Conservation (phyloP, 352 stramenopile species). For the Hyaloperonospora brassicae region DNA sequence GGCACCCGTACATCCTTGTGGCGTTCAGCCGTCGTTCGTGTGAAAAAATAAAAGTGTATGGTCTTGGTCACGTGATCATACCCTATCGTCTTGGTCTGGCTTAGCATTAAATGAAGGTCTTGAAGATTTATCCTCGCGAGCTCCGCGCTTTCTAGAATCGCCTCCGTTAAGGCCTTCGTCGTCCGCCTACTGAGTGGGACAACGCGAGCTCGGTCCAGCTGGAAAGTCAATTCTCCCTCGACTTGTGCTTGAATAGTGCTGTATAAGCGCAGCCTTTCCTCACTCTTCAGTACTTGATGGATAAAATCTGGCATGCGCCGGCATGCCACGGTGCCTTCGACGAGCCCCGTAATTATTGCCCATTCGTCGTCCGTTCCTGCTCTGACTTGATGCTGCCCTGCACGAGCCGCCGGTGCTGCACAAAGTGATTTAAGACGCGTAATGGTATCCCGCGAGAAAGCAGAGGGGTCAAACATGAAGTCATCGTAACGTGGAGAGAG, state of each 20-base stretch:
- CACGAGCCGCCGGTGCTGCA: background rate
- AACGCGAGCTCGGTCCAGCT: background rate
- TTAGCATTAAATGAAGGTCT: no score
- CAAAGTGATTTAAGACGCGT: background rate
- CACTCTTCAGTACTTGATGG: background rate
- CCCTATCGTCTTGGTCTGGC: background rate
- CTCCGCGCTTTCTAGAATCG: no score
- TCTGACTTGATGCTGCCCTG: background rate
- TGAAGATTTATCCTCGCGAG: no score
- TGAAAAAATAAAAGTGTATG: background rate
- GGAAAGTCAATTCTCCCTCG: slow-evolving; percentile 1
- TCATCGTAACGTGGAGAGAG: no score
- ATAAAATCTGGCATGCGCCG: background rate
- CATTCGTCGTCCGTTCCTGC: background rate
- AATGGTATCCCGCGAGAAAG: background rate
- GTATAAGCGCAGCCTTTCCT: background rate
- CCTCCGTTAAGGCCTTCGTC: background rate
- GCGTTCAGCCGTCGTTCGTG: background rate
- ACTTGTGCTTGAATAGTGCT: slow-evolving; percentile 3
- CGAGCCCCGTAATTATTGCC: background rate
- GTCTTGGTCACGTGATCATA: background rate
- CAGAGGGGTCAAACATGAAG: no score
- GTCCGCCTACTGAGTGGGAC: background rate
- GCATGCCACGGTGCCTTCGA: background rate
- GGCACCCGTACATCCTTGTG: no score